A percentile compares a stretch with the other conserved stretches of the same genome.
Conservation (phyloP, 805 yeast genomes). For the Cyberlindnera americana region DNA sequence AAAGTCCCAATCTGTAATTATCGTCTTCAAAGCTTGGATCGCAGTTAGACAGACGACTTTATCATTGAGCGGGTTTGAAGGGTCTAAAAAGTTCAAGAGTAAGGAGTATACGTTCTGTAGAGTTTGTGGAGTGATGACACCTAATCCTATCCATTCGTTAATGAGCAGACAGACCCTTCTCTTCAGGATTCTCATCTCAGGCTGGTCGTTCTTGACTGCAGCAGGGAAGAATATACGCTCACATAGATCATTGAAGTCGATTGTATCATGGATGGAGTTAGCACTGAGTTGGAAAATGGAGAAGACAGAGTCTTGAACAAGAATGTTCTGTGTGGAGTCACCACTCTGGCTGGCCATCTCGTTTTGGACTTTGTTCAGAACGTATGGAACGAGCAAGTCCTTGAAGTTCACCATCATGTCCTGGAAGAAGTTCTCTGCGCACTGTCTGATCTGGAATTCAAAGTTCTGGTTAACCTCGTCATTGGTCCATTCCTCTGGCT, state of each 20-base stretch:
- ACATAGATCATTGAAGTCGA: conserved; percentile 67
- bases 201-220: conserved; percentile 36
- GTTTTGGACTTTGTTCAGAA: conserved; percentile 54
- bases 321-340: conserved; percentile 42
- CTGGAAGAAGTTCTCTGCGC: conserved; percentile 82
- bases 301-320: conserved; percentile 74
- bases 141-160: conserved; percentile 74
- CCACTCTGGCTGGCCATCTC: conserved; percentile 33
- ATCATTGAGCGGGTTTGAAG: conserved; percentile 52
- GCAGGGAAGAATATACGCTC: conserved; percentile 65
- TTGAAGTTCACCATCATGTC: conserved; percentile 67
- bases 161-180: conserved; percentile 76
- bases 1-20: conserved; percentile 87
- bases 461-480: conserved; percentile 74
- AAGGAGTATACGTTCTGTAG: conserved; percentile 57
- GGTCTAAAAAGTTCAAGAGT: conserved; percentile 46
- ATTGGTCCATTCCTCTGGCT: conserved; percentile 91
- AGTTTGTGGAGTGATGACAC: conserved; percentile 53
- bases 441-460: conserved; percentile 81
- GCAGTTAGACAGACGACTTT: conserved; percentile 79
- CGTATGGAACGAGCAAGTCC: conserved; percentile 47
- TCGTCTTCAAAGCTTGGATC: conserved; percentile 59
- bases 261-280: conserved; percentile 55
- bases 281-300: conserved; percentile 82
- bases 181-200: conserved; percentile 59